Evolutionary conservation across 495 filamentous ascomycete genomes (phyloP), one percentile per base, ranked within the genome.

Genomic region (Chlorociboria aeruginascens): DNA sequence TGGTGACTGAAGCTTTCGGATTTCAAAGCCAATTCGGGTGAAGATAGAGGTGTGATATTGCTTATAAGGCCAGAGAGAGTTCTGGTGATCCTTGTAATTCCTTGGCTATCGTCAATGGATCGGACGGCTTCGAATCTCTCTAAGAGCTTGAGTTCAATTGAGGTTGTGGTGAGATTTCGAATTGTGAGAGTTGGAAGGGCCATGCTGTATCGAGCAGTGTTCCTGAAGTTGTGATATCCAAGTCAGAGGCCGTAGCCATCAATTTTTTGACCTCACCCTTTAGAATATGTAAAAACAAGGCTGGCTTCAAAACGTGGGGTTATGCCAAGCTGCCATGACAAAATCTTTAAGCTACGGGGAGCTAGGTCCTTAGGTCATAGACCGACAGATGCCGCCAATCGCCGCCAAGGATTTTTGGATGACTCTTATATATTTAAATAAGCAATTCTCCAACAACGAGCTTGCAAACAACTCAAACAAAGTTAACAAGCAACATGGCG

Each of bases 151-250:
- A 97, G 68, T 38, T 79, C 74, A 29, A 96, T 67, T 1, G 79
- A 70, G 6, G 73, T 85, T 51, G 78, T 68, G 33, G 89, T 90
- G 48, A 95, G 72, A 61, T 98, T 98, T 54, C 90, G 89, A 61
- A 98, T 79, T 6, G 78, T 88, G 38, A 97, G 64, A 46, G 69
- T 31, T 32, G 57, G 47, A 10, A 9, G 11, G 1, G 47, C 37
- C 57, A 56, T 56, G 32, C 10, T 42, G 28, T 42, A 25, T 25
- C 20, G 4, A 25, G 20, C 4, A 25, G 20, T 4, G 4, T 25
- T 25, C 20, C 4, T 25, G 20, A 25, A 25, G 20, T 2, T 25
- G 20, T 25, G 20, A 25, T n/a, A n/a, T n/a, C n/a, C n/a, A n/a
- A n/a, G n/a, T n/a, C n/a, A n/a, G n/a, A n/a, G n/a, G n/a, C n/a